Conservation (phyloP, 1,139 yeast species). For the Yamadazyma diddensiae region DNA sequence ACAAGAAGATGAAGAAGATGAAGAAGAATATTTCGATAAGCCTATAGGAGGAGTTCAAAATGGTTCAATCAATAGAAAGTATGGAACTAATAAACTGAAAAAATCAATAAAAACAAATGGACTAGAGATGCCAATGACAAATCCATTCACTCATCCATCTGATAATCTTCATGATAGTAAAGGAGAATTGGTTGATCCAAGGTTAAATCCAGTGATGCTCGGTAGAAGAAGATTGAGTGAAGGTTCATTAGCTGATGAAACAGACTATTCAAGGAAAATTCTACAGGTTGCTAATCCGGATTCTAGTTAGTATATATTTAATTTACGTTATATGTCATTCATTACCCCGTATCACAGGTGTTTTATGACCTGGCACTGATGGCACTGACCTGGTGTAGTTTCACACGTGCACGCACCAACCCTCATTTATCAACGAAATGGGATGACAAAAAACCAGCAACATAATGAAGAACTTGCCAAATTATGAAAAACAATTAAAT, state of each 20-base stretch:
- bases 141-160: conserved; percentile 58
- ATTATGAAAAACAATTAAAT: conserved; percentile 50
- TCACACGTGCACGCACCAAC: no score
- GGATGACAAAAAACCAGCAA: conserved; percentile 3
- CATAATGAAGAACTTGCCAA: conserved; percentile 30
- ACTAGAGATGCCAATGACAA: conserved; percentile 47
- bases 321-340: not conserved
- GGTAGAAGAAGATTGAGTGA: conserved; percentile 73
- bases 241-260: conserved; percentile 75
- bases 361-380: no score
- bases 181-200: conserved; percentile 43
- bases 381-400: no score
- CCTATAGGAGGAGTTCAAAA: conserved; percentile 16
- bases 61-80: conserved; percentile 20
- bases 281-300: conserved; percentile 77
- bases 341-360: no score
- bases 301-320: conserved; percentile 2
- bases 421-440: conserved; percentile 4
- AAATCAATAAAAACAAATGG: conserved; percentile 23
- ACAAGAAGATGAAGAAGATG: conserved; percentile 50
- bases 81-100: conserved; percentile 26
- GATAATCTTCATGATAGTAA: conserved; percentile 26
- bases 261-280: conserved; percentile 71
- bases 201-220: conserved; percentile 66
- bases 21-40: conserved; percentile 45